Conservation (phyloP, 768 basidiomycete species). For the Gyrodon lividus region DNA sequence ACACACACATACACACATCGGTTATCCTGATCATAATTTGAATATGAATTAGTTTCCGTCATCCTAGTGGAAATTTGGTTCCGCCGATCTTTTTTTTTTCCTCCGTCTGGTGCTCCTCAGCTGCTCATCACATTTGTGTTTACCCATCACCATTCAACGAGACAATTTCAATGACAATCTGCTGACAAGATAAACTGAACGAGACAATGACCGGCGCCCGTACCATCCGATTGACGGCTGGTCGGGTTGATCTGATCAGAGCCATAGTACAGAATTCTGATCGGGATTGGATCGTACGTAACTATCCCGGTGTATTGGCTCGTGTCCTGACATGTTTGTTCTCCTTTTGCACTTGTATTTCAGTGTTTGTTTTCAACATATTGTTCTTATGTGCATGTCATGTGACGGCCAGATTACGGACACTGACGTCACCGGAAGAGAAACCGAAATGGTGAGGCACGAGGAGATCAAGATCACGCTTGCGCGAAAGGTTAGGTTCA, state of each 20-base stretch:
- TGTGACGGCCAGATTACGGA: too few relatives aligned
- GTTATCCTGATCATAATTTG: neutral
- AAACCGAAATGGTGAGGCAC: neutral
- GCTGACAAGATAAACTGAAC: neutral
- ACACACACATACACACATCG: too few relatives aligned
- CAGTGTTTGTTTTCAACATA: constrained; percentile 18
- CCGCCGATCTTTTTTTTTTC: neutral
- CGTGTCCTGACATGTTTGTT: constrained; percentile 18
- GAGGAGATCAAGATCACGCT: neutral
- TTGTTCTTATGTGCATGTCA: constrained; percentile 15
- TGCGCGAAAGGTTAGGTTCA: constrained; percentile 26
- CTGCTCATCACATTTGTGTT: constrained; percentile 6
- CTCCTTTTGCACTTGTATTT: constrained; percentile 13
- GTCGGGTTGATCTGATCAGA: constrained; percentile 28
- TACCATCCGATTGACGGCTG: constrained; percentile 21
- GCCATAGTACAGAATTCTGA: constrained; percentile 31
- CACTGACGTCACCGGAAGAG: constrained; percentile 21
- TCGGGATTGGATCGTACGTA: constrained; percentile 24
- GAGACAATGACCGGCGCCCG: constrained; percentile 18
- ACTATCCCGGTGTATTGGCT: constrained; percentile 8
- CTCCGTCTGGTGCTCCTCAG: constrained; percentile 6
- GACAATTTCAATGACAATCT: constrained; percentile 8
- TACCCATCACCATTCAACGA: constrained; percentile 2
- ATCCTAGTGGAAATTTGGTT: neutral
- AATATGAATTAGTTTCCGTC: neutral